phyloP scores from a whole-genome alignment of 768 basidiomycete species.

The Dentipellis fragilis region DNA sequence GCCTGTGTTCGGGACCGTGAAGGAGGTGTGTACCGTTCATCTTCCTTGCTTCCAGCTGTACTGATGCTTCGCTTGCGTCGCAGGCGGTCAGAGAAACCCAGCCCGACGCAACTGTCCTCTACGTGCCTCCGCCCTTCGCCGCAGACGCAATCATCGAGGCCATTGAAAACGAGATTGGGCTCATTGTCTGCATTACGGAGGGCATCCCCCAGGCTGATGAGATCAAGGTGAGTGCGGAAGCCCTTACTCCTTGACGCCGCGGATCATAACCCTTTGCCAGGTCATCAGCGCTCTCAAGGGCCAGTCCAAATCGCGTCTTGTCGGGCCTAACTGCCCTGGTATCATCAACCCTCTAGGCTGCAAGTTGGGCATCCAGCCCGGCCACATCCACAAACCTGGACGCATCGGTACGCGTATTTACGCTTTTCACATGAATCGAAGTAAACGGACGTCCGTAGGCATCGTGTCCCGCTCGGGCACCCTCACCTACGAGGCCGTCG shows the following conservation, averaged over 20 bases:
- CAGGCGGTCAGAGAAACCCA: constrained; percentile 80
- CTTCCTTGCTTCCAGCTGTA: constrained; percentile 3
- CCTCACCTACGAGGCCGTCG: constrained; percentile 96
- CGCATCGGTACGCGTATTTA: constrained; percentile 63
- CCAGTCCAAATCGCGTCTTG: constrained; percentile 90
- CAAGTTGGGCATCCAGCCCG: constrained; percentile 99
- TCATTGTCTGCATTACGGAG: constrained; percentile 98
- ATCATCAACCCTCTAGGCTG: constrained; percentile 95
- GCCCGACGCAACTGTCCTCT: constrained; percentile 93
- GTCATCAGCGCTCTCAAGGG: constrained; percentile 90
- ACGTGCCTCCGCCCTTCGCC: constrained; percentile 93
- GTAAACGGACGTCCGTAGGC: constrained; percentile 31
- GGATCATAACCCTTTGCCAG: constrained; percentile 25
- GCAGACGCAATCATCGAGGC: constrained; percentile 98
- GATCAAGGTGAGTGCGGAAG: constrained; percentile 53
- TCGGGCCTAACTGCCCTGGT: constrained; percentile 98
- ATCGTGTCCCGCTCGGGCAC: constrained; percentile 95
- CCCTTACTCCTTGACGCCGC: background rate
- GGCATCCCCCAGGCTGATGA: constrained; percentile 98
- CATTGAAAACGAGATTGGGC: constrained; percentile 93
- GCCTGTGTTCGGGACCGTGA: constrained; percentile 87
- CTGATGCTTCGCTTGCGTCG: constrained; percentile 1
- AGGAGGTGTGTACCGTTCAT: constrained; percentile 51
- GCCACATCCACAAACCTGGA: constrained; percentile 94
- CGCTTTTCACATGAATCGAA: background rate